Percentiles rank a stretch among this genome's conserved stretches.
Conservation (phyloP, 2,329 filamentous ascomycete species). For the Cordyceps fumosorosea region DNA sequence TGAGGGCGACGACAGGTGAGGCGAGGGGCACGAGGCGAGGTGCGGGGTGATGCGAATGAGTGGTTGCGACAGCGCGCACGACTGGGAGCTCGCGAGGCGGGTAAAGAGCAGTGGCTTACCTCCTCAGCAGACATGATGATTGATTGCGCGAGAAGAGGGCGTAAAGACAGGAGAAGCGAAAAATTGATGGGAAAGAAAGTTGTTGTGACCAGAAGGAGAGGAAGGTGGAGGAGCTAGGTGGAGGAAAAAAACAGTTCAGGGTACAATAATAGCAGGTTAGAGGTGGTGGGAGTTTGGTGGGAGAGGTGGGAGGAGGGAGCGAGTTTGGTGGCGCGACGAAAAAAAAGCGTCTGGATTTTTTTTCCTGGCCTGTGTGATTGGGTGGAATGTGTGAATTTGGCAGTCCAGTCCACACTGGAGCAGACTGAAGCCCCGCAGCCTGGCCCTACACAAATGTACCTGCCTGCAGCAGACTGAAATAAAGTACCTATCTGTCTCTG, state of each 20-base stretch:
- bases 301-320: not conserved
- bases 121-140: conserved; percentile 52
- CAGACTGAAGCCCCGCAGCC: not conserved
- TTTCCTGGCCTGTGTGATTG: conserved; percentile 32
- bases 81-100: conserved; percentile 20
- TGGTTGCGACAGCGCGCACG: conserved; percentile 1
- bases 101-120: conserved; percentile 34
- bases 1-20: conserved; percentile 13
- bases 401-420: not conserved
- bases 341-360: conserved; percentile 32
- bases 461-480: not conserved
- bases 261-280: conserved; percentile 15
- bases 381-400: conserved; percentile 15
- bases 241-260: conserved; percentile 21
- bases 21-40: conserved; percentile 33
- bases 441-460: not conserved
- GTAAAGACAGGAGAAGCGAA: conserved; percentile 21
- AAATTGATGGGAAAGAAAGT: conserved; percentile 16
- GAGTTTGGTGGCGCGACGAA: conserved; percentile 24
- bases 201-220: conserved; percentile 13
- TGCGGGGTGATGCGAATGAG: conserved; percentile 39
- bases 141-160: conserved; percentile 33
- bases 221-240: conserved; percentile 21
- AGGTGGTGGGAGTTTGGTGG: conserved; percentile 7
- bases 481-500: not conserved